Evolutionary conservation across 1,284 basidiomycete genomes (phyloP).

Genomic region (Gomphus sp.): DNA sequence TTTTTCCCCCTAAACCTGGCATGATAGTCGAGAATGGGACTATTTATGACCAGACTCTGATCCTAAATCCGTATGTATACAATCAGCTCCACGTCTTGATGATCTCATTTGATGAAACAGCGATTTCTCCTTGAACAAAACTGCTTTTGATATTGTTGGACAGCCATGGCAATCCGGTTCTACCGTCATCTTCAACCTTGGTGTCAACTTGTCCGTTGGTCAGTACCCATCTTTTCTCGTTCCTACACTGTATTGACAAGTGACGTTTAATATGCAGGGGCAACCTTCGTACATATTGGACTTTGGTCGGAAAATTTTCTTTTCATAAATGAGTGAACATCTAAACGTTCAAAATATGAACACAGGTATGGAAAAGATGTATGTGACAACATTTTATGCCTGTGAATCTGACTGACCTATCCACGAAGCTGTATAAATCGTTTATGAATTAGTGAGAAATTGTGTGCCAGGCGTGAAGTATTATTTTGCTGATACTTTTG

Average conservation of each 20-base stretch:
- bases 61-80: constrained; percentile 21
- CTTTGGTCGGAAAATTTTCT: not conserved
- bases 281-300: constrained; percentile 7
- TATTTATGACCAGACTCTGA: constrained; percentile 28
- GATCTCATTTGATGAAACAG: not conserved
- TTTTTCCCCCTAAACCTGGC: not conserved
- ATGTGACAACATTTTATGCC: not conserved
- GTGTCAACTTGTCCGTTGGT: constrained; percentile 7
- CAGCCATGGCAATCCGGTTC: constrained; percentile 9
- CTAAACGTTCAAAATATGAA: not conserved
- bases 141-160: constrained; percentile 4
- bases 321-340: not conserved
- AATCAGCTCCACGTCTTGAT: too few species aligned
- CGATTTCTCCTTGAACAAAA: constrained; percentile 7
- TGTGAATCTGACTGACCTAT: not conserved
- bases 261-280: not conserved
- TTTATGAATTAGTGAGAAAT: constrained; percentile 1
- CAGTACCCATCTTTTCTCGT: not conserved
- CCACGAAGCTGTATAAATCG: not conserved
- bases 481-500: not conserved
- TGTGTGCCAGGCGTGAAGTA: not conserved
- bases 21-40: constrained; percentile 25
- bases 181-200: constrained; percentile 8
- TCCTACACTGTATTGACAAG: not conserved
- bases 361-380: constrained; percentile 9